These are phyloP conservation scores for Termitomyces sp. DNA, from an alignment of 768 basidiomycete species.

Conservation along the genomic window DNA sequence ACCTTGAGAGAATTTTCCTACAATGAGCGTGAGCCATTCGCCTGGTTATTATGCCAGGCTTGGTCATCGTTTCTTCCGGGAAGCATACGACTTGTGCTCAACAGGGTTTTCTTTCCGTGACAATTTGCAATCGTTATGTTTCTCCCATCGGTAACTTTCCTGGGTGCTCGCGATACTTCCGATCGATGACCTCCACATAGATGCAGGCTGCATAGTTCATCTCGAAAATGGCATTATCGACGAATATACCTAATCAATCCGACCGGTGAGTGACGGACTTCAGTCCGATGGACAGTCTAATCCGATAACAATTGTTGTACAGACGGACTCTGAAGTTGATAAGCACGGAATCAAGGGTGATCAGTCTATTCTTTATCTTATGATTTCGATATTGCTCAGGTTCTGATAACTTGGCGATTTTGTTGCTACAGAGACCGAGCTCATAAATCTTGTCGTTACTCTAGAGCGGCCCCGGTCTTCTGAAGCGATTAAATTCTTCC, in stretches of 20 bases:
- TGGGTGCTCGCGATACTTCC: no score
- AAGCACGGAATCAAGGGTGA: not conserved
- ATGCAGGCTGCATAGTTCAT: not conserved
- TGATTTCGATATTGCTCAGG: not conserved
- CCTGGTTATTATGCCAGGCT: not conserved
- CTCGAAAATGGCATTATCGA: not conserved
- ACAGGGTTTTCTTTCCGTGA: not conserved
- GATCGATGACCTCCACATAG: not conserved
- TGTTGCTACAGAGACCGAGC: not conserved
- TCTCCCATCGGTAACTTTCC: not conserved
- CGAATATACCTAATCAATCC: not conserved
- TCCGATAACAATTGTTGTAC: not conserved
- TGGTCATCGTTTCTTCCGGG: not conserved
- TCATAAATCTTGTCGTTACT: not conserved
- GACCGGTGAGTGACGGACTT: not conserved
- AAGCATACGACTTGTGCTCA: not conserved
- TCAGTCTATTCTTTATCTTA: not conserved
- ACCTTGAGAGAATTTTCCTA: not conserved
- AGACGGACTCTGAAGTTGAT: not conserved
- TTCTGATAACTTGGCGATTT: not conserved
- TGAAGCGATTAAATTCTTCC: not conserved
- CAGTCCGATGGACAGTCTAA: not conserved
- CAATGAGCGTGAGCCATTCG: not conserved
- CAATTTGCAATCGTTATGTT: not conserved
- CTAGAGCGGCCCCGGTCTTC: not conserved